Percentiles rank a stretch among this genome's conserved stretches.
Conservation (phyloP, 176 grass and related monocot genomes). For the Aegilops umbellulata region DNA sequence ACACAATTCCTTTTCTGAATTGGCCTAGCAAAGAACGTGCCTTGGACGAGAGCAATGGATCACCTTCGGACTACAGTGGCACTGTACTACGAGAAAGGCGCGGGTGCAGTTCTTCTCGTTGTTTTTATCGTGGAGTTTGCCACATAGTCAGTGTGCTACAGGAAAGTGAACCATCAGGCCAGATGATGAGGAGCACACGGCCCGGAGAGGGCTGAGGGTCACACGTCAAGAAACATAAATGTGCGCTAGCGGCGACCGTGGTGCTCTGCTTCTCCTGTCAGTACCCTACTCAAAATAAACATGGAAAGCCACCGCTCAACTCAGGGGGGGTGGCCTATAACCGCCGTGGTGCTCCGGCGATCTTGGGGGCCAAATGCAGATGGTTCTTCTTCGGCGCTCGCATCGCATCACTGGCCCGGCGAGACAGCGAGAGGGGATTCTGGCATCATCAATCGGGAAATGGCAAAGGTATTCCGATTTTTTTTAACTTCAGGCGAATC, state of each 20-base stretch:
- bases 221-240: neutral
- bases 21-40: neutral
- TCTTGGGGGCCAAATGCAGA: neutral
- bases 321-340: neutral
- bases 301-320: neutral
- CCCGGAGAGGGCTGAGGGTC: neutral
- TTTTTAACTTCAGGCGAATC: neutral
- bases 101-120: neutral
- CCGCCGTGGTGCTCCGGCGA: neutral
- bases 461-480: neutral
- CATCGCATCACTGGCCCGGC: neutral
- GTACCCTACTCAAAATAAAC: neutral
- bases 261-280: neutral
- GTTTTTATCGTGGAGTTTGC: neutral
- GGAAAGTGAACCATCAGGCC: conserved; percentile 3
- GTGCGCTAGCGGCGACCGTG: neutral
- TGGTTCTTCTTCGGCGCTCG: neutral
- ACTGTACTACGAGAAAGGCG: neutral
- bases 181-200: neutral
- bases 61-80: neutral
- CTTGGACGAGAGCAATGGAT: neutral
- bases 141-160: neutral
- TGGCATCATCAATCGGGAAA: conserved; percentile 9
- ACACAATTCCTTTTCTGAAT: neutral
- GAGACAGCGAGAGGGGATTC: neutral